Evolutionary conservation across 1,284 basidiomycete genomes (phyloP).

Genomic region (Heterobasidion irregulare): DNA sequence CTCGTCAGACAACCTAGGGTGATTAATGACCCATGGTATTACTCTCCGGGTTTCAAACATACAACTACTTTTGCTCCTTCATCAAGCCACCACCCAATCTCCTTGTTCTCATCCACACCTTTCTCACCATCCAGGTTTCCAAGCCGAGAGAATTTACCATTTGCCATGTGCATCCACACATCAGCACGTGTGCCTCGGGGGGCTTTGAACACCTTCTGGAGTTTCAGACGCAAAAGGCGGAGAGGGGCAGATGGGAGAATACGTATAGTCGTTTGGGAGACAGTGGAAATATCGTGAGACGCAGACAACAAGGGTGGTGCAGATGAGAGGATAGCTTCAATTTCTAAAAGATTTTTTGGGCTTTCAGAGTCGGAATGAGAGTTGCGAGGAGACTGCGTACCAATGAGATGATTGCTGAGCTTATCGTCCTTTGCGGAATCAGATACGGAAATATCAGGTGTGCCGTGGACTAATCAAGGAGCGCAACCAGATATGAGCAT

Average conservation of each 20-base stretch:
- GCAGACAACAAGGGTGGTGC: conserved; percentile 11
- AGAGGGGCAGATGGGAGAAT: conserved; percentile 62
- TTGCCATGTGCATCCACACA: conserved; percentile 49
- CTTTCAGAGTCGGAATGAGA: neutral
- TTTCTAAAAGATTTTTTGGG: conserved; percentile 17
- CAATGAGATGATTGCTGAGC: conserved; percentile 53
- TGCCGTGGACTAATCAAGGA: conserved; percentile 50
- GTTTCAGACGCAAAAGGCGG: conserved; percentile 36
- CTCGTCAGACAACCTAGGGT: neutral
- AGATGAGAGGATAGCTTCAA: conserved; percentile 23
- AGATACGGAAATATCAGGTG: conserved; percentile 30
- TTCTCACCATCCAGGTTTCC: conserved; percentile 19
- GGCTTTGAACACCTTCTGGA: conserved; percentile 23
- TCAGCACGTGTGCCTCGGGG: conserved; percentile 19
- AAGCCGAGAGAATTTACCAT: conserved; percentile 37
- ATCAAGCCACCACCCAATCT: conserved; percentile 63
- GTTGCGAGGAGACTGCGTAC: conserved; percentile 27
- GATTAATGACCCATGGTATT: neutral
- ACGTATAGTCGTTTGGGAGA: conserved; percentile 29
- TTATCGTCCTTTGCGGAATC: conserved; percentile 34
- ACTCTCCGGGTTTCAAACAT: neutral
- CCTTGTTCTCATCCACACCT: conserved; percentile 29
- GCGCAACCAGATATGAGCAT: neutral
- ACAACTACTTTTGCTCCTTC: conserved; percentile 24
- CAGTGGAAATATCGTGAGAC: conserved; percentile 4